Evolutionary conservation across 768 basidiomycete genomes (phyloP).

Genomic region (Lentinus brumalis): DNA sequence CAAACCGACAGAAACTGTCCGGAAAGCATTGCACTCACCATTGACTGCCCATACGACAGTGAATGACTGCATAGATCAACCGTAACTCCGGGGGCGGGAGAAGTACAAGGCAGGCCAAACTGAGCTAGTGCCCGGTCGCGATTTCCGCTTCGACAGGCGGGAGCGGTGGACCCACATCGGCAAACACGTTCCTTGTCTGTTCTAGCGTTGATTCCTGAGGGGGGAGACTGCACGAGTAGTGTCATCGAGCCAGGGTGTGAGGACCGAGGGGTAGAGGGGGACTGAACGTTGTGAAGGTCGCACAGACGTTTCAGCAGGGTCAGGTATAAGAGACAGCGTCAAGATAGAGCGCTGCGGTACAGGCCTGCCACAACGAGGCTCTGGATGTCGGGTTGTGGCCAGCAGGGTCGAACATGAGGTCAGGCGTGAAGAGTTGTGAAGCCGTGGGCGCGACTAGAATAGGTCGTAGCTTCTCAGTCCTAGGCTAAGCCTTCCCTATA

Average conservation of each 20-base stretch:
- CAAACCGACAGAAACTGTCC: not conserved
- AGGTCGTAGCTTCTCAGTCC: constrained; percentile 12
- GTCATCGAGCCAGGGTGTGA: not conserved
- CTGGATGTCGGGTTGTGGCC: constrained; percentile 4
- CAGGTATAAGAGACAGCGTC: constrained; percentile 14
- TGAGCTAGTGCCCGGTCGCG: not conserved
- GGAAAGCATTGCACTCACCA: not conserved
- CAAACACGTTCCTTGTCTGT: not conserved
- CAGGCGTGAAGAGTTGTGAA: not conserved
- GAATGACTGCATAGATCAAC: not conserved
- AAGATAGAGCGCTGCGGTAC: constrained; percentile 10
- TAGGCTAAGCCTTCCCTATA: constrained; percentile 4
- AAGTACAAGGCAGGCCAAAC: not conserved
- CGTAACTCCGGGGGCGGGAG: not conserved
- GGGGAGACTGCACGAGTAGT: not conserved
- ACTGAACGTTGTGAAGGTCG: not conserved
- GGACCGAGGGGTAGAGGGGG: not conserved
- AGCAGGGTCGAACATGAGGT: constrained; percentile 15
- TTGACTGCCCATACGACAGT: too few species aligned
- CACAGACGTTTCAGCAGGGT: not conserved
- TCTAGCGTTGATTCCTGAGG: not conserved
- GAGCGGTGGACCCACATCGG: not conserved
- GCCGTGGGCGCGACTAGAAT: constrained; percentile 3
- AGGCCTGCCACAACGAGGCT: constrained; percentile 13
- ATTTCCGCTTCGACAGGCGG: not conserved